These are phyloP conservation scores for Diaporthe vaccinii DNA, from an alignment of 2,329 filamentous ascomycete genomes.

Conservation along the genomic window DNA sequence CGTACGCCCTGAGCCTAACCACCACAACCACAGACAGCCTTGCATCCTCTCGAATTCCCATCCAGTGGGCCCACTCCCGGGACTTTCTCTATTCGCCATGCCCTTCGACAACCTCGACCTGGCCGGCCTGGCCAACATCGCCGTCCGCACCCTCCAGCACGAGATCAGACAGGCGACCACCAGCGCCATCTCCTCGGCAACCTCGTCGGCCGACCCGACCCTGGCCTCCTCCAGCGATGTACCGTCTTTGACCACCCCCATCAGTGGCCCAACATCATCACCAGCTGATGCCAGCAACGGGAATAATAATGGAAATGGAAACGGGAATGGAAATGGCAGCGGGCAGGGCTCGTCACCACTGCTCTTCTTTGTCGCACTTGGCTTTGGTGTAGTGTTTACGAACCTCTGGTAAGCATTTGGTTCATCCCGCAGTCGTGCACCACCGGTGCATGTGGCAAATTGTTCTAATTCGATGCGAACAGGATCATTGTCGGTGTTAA, in stretches of 20 bases:
- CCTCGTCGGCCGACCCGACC: conserved; percentile 24
- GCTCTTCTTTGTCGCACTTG: conserved; percentile 93
- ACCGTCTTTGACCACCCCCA: neutral
- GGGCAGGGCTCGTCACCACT: conserved; percentile 71
- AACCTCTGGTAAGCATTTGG: conserved; percentile 87
- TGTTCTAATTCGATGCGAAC: conserved; percentile 45
- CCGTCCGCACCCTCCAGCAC: conserved; percentile 39
- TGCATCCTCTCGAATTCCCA: neutral
- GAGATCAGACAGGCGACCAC: conserved; percentile 36
- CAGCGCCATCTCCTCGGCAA: conserved; percentile 33
- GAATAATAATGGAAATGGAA: conserved; percentile 3
- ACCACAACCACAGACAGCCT: conserved; percentile 25
- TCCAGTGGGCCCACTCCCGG: neutral
- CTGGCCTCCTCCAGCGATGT: conserved; percentile 1
- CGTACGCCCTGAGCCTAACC: conserved; percentile 32
- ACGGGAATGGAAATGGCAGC: conserved; percentile 40
- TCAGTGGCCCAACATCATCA: neutral
- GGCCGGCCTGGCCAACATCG: conserved; percentile 38
- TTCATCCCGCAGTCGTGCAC: conserved; percentile 2
- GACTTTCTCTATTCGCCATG: conserved; percentile 27
- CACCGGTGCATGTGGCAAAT: neutral
- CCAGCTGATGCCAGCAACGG: neutral
- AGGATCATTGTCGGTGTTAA: conserved; percentile 99
- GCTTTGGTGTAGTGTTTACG: conserved; percentile 98
- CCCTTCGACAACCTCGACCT: conserved; percentile 35